Evolutionary conservation across 257 asterid species (phyloP).

Genomic region (Penstemon newberryi): DNA sequence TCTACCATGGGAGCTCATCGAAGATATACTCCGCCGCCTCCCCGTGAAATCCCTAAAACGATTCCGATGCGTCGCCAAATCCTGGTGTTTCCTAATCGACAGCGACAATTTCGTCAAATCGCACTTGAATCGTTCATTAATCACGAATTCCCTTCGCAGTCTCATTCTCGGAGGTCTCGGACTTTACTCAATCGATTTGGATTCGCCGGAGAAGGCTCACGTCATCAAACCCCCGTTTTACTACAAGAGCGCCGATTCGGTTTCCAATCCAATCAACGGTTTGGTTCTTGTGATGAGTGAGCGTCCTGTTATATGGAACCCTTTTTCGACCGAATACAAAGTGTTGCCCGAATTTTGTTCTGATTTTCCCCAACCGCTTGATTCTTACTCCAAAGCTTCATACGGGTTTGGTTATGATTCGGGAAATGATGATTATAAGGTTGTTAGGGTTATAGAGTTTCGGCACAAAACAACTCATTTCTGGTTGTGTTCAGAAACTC

Average conservation of each 20-base stretch:
- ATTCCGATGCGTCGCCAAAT: constrained; percentile 49
- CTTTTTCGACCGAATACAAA: constrained; percentile 41
- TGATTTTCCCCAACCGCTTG: constrained; percentile 17
- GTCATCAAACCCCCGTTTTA: constrained; percentile 39
- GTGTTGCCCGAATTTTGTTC: constrained; percentile 34
- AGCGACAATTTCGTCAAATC: constrained; percentile 41
- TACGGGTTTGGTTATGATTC: constrained; percentile 56
- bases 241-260: constrained; percentile 32
- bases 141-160: constrained; percentile 31
- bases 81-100: constrained; percentile 51
- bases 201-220: constrained; percentile 24
- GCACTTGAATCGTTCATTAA: constrained; percentile 39
- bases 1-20: constrained; percentile 43
- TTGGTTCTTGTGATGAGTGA: constrained; percentile 41
- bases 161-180: constrained; percentile 44
- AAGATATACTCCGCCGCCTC: constrained; percentile 52
- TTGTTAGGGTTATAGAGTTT: constrained; percentile 43
- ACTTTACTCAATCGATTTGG: constrained; percentile 35
- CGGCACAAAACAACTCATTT: constrained; percentile 29
- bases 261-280: constrained; percentile 42
- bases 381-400: constrained; percentile 20
- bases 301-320: constrained; percentile 52
- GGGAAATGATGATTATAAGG: constrained; percentile 53
- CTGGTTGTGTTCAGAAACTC: constrained; percentile 36
- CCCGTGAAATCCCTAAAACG: constrained; percentile 55